Percentiles rank a stretch among this genome's conserved stretches.
phyloP scores from a whole-genome alignment of 139 green algal species.

The Micractinium conductrix region DNA sequence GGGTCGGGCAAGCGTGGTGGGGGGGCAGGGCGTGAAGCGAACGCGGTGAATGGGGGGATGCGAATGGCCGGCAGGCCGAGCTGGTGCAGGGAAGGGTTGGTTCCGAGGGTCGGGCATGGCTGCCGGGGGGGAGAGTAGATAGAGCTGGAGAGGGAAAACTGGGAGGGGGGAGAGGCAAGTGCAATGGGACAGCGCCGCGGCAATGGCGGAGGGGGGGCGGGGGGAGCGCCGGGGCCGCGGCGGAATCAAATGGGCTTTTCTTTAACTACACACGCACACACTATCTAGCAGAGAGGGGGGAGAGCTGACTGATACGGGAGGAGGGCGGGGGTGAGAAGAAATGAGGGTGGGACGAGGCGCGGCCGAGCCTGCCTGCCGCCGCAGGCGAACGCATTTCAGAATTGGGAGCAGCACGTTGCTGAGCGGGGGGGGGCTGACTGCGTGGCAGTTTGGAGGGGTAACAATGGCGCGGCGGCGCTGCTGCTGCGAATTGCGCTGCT shows the following conservation, averaged over 20 bases:
- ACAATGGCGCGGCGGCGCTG: too few species aligned
- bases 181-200: too few species aligned
- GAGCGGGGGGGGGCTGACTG: too few species aligned
- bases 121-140: background rate
- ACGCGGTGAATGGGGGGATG: too few species aligned
- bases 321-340: background rate
- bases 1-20: too few species aligned
- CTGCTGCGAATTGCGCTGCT: too few species aligned
- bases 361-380: background rate
- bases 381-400: too few species aligned
- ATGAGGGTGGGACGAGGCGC: background rate
- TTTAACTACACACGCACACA: background rate
- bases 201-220: background rate
- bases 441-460: too few species aligned
- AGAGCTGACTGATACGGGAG: background rate
- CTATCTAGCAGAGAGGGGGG: conserved; percentile 1
- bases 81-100: too few species aligned
- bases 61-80: too few species aligned
- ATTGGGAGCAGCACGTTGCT: too few species aligned
- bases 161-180: background rate
- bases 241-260: background rate
- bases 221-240: background rate
- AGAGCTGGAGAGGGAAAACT: background rate
- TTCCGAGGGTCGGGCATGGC: background rate
- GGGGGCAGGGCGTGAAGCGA: too few species aligned